Conservation (phyloP, 2,329 filamentous ascomycete genomes). For the Aspergillus transmontanensis region DNA sequence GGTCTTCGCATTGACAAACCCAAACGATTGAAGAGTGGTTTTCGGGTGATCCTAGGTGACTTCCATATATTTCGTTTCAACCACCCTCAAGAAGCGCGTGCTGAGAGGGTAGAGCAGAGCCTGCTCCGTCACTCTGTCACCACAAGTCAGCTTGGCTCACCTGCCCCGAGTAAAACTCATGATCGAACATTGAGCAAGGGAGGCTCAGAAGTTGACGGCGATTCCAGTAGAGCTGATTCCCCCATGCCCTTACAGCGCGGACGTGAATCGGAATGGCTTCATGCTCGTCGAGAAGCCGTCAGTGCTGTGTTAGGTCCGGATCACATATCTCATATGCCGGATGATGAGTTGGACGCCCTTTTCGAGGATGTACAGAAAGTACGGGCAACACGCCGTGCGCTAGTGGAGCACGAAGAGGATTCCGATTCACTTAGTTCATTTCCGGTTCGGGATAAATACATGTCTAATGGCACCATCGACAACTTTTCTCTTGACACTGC, state of each 20-base stretch:
- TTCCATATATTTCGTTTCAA: slow-evolving; percentile 99
- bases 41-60: slow-evolving; percentile 92
- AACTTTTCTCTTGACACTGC: slow-evolving; percentile 95
- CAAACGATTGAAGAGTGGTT: slow-evolving; percentile 84
- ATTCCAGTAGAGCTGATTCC: slow-evolving; percentile 76
- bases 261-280: slow-evolving; percentile 90
- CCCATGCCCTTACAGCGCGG: slow-evolving; percentile 69
- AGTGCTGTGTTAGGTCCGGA: slow-evolving; percentile 85
- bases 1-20: slow-evolving; percentile 85
- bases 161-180: slow-evolving; percentile 67
- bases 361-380: slow-evolving; percentile 93
- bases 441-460: slow-evolving; percentile 87
- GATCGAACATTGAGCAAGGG: slow-evolving; percentile 79
- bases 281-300: slow-evolving; percentile 90
- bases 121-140: slow-evolving; percentile 80
- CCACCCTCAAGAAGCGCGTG: slow-evolving; percentile 91
- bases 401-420: slow-evolving; percentile 70
- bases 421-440: slow-evolving; percentile 87
- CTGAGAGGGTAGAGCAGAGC: slow-evolving; percentile 86
- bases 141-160: slow-evolving; percentile 64
- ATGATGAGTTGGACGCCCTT: slow-evolving; percentile 89
- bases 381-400: slow-evolving; percentile 77
- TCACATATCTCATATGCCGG: slow-evolving; percentile 83
- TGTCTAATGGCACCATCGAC: slow-evolving; percentile 91
- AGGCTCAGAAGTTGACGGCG: slow-evolving; percentile 72